phyloP scores from a whole-genome alignment of 768 basidiomycete genomes.

The Xerocomellus chrysenteron region DNA sequence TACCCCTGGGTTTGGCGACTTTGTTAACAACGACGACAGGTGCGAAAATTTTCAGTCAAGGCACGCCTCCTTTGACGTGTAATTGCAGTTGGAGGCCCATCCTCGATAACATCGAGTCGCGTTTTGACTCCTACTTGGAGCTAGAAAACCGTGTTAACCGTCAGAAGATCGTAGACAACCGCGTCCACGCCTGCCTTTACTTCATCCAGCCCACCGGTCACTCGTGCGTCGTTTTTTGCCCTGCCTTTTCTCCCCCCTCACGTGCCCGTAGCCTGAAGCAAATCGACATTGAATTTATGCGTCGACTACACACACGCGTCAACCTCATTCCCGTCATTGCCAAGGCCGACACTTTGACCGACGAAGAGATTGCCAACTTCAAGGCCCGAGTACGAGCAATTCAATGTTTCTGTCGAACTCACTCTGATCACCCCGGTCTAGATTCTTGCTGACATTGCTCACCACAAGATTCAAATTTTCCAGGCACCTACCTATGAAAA shows the following conservation, averaged over 20 bases:
- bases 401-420: not conserved
- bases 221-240: conserved; percentile 56
- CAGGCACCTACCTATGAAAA: conserved; percentile 97
- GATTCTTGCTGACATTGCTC: conserved; percentile 90
- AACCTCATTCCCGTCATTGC: conserved; percentile 99
- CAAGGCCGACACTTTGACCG: conserved; percentile 96
- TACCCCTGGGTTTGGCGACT: conserved; percentile 98
- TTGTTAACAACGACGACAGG: conserved; percentile 99
- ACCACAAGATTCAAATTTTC: conserved; percentile 98
- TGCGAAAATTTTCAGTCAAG: conserved; percentile 34
- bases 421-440: conserved; percentile 30
- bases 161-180: conserved; percentile 90
- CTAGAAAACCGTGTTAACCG: conserved; percentile 99
- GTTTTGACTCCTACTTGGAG: conserved; percentile 96
- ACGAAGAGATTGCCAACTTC: conserved; percentile 91
- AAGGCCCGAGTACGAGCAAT: conserved; percentile 73
- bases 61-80: conserved; percentile 16
- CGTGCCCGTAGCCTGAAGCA: conserved; percentile 74
- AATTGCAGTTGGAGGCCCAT: conserved; percentile 91
- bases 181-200: conserved; percentile 98
- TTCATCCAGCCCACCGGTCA: conserved; percentile 99
- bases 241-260: not conserved
- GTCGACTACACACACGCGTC: conserved; percentile 93
- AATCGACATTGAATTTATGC: conserved; percentile 99
- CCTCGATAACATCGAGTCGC: conserved; percentile 95